phyloP scores from a whole-genome alignment of 2,329 filamentous ascomycete species.

The Bretziella fagacearum region DNA sequence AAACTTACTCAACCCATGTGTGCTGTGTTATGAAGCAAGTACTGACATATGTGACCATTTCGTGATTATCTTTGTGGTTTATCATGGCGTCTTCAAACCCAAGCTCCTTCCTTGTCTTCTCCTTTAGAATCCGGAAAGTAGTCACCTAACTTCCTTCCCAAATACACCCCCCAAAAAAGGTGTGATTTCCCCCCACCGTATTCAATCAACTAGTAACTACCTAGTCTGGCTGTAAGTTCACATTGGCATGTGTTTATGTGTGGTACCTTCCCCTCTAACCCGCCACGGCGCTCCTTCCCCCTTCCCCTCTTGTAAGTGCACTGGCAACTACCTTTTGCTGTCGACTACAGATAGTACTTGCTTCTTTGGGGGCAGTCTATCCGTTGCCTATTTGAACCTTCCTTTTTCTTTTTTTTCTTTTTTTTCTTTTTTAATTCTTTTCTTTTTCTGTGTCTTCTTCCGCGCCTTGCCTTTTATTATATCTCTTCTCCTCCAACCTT shows the following conservation, averaged over 20 bases:
- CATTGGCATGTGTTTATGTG: background rate
- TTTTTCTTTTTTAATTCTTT: background rate
- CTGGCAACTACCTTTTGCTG: background rate
- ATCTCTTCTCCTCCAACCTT: background rate
- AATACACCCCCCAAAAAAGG: background rate
- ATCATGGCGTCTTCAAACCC: background rate
- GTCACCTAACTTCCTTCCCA: background rate
- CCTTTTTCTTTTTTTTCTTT: background rate
- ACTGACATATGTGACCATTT: background rate
- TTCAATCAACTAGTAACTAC: background rate
- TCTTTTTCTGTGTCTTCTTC: background rate
- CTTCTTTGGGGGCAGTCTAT: background rate
- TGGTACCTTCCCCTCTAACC: background rate
- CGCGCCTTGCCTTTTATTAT: background rate
- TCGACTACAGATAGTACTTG: background rate
- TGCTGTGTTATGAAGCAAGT: background rate
- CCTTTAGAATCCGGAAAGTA: background rate
- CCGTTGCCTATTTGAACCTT: too few species aligned
- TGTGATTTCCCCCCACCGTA: background rate
- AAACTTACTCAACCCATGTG: constrained; percentile 3
- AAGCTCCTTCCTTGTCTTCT: background rate
- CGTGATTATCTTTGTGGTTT: too few species aligned
- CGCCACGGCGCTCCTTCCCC: background rate
- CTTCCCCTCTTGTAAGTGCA: background rate
- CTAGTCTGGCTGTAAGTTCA: background rate